Base-by-base conservation (phyloP, 2,329 filamentous ascomycete species). In the Lecanosticta acicola region DNA sequence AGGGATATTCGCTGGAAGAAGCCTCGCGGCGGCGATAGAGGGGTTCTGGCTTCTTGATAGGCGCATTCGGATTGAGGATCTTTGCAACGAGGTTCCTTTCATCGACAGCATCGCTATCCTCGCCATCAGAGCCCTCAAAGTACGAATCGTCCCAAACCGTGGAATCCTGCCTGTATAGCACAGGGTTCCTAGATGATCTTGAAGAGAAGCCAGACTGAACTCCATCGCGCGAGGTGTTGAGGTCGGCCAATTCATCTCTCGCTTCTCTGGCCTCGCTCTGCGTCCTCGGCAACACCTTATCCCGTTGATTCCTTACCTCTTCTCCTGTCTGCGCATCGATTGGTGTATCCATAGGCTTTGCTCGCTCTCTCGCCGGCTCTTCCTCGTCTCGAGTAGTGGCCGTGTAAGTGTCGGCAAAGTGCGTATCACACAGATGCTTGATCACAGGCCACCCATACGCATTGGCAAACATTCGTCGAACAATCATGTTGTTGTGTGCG, bases 401-500 rank as follows among this genome's bases (percentile, higher is more conserved):
- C 1, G 76, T 70, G 39, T 78, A 78, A 1, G 81, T 82, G 61
- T 94, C 85, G 43, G 82, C 85, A 64, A 98, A 98, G 68, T 98
- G 93, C 0, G 88, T 89, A 59, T 97, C 90, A 42, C 93, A 91
- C 16, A 97, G 71, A 68, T 98, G 93, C 68, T 96, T 90, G 40
- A 97, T 74, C 1, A 98, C 93, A 0, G 93, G 93, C 93, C 93
- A 98, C 2, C 93, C 93, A 59, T 94, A 94, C 0, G 93, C 93
- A 61, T 98, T 98, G 46, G 89, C 84, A 65, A 98, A 98, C 83
- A 89, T 94, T 45, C 93, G 84, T 13, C 93, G 84, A 18, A 98
- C 93, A 49, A 97, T 85, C 56, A 98, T 94, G 66, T 98, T 98
- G 68, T 98, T 98, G 71, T 98, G 93, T 0, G 93, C 93, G 67